A percentile compares a stretch with the other conserved stretches of the same genome.
Conservation (phyloP, 2,329 filamentous ascomycete genomes). For the Xylaria digitata region DNA sequence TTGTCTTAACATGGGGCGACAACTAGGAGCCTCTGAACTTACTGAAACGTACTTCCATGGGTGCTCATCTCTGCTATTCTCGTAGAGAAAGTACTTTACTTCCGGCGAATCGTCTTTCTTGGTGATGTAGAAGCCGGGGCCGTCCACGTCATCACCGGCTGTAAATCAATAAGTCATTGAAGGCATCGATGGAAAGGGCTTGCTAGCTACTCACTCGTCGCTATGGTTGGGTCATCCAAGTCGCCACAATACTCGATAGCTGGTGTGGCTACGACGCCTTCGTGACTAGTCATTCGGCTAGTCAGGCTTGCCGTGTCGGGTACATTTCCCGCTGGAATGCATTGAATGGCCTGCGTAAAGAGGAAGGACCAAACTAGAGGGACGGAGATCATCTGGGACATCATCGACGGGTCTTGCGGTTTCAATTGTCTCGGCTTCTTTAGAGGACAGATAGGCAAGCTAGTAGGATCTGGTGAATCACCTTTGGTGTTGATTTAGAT, state of each 20-base stretch:
- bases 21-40: constrained; percentile 14
- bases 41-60: constrained; percentile 47
- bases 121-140: constrained; percentile 43
- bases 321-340: background rate
- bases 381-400: constrained; percentile 1
- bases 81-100: constrained; percentile 44
- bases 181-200: background rate
- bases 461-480: background rate
- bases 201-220: constrained; percentile 30
- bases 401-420: background rate
- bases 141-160: constrained; percentile 39
- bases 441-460: background rate
- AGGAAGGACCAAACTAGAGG: background rate
- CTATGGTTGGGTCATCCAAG: constrained; percentile 20
- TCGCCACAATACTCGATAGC: constrained; percentile 33
- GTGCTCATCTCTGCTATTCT: constrained; percentile 44
- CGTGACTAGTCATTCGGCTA: background rate
- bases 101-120: constrained; percentile 42
- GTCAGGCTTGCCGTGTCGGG: background rate
- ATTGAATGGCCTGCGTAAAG: background rate
- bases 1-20: background rate
- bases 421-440: background rate
- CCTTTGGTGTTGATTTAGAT: background rate
- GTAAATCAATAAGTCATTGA: background rate
- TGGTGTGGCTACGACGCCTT: background rate